Evolutionary conservation across 192 early-diverging fungal species (phyloP), one percentile per base, ranked within the genome.

Genomic region (Martensiomyces pterosporus): DNA sequence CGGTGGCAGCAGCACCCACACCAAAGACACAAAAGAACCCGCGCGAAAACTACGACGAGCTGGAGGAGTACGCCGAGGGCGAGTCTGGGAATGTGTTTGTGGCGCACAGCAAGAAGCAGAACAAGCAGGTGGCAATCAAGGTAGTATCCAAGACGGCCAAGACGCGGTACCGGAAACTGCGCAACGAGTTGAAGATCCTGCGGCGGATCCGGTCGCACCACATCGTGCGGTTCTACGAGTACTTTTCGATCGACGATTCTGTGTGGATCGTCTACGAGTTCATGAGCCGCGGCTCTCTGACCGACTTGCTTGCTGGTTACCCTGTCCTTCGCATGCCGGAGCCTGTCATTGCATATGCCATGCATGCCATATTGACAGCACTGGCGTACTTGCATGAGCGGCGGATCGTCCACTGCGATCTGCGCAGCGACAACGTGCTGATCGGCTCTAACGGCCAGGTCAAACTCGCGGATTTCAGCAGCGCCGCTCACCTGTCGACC

Each of bases 401-500:
- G 15, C 55, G 60, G 22, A 70, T 70, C 26, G 38, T 78, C 29
- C 77, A 79, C 55, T 67, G 77, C 42, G 77, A 79, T 33, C 55
- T 79, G 37, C 67, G 72, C 43, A 75, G 72, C 52, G 77, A 79
- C 73, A 75, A 79, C 32, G 52, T 79, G 24, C 55, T 79, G 35
- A 64, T 79, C 24, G 65, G 64, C 44, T 55, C 67, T 39, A 56
- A 69, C 10, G 86, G 86, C 14, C 70, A 79, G 50, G 82, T 86
- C 32, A 88, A 86, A 62, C 78, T 87, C 57, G 80, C 77, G 0
- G 72, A 79, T 35, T 75, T 79, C 46, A 67, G 67, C 53, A 67
- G 55, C 42, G 76, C 69, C 9, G 70, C 68, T 49, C 57, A 55
- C 19, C 37, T 75, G 55, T 52, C 64, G 13, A 43, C 48, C 12